Evolutionary conservation across 352 stramenopile genomes (phyloP), one percentile per base, ranked within the genome.

Genomic region (Phytopythium cucurbitacearum): DNA sequence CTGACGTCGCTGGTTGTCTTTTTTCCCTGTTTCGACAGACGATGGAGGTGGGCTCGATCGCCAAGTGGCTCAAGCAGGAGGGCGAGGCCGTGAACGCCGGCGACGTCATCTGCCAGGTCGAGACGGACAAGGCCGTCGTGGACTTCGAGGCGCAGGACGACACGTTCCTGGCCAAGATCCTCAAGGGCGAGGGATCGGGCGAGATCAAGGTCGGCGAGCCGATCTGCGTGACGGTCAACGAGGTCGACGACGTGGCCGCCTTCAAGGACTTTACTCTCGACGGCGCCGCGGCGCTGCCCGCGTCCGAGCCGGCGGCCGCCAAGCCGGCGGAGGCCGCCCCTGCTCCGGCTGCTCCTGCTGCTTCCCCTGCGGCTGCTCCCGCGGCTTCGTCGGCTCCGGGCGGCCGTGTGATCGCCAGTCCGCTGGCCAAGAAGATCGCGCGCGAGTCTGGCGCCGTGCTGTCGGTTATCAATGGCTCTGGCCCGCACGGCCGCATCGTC

Each of bases 81-180:
- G 96, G 95, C 41, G 87, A 97, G n/a, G 64, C 66, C 15, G 96
- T 99, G 64, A 68, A 64, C 21, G 87, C 95, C 1, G 95, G 96
- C 7, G 91, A 98, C 63, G 80, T 97, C 39, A 76, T 99, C 40
- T 97, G 89, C 61, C 80, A 97, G 53, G 89, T 99, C 53, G 96
- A 99, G 77, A 99, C 97, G 9, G 97, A 99, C 76, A 99, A 99
- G 76, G 96, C 97, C 15, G 96, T 96, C 28, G 96, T 99, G 47
- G 96, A 98, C 72, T 99, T 97, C 65, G 97, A 99, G 69, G 89
- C 92, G 7, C 94, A 98, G 62, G 96, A 99, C 67, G 96, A 99
- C 37, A 84, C 79, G 51, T 82, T 96, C 45, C 60, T 99, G 40
- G 95, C 93, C 44, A 98, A 98, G 77, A 98, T 99, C 70, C 78